Conservation (phyloP, 1,284 basidiomycete species). For the Omphalotus olearius region DNA sequence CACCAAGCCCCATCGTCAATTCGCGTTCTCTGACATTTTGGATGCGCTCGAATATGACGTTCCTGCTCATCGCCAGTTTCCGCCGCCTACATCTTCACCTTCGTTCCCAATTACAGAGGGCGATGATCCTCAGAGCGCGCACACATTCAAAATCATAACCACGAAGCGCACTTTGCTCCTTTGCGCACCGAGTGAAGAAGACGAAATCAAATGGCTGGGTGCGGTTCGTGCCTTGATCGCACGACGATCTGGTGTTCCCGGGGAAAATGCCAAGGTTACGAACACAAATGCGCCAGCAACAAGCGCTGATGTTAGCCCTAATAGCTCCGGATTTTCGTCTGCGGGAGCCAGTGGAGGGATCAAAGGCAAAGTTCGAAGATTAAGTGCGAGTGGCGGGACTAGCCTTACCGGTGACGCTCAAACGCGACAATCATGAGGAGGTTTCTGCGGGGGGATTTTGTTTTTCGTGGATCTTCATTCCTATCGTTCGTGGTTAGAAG, state of each 20-base stretch:
- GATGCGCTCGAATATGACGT: slow-evolving; percentile 90
- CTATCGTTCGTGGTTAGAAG: not conserved
- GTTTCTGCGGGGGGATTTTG: not conserved
- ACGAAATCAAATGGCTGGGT: slow-evolving; percentile 98
- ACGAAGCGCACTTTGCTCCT: slow-evolving; percentile 87
- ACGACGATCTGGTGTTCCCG: slow-evolving; percentile 39
- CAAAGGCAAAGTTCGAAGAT: slow-evolving; percentile 39
- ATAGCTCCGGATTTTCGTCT: slow-evolving; percentile 17
- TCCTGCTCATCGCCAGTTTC: slow-evolving; percentile 38
- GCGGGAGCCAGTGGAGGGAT: slow-evolving; percentile 25
- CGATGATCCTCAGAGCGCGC: slow-evolving; percentile 37
- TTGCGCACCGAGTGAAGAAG: slow-evolving; percentile 95
- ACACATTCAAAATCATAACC: slow-evolving; percentile 94
- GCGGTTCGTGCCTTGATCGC: slow-evolving; percentile 89
- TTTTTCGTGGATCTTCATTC: not conserved
- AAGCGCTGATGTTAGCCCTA: slow-evolving; percentile 20
- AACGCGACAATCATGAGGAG: slow-evolving; percentile 10
- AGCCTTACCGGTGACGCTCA: slow-evolving; percentile 16
- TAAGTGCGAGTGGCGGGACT: slow-evolving; percentile 32
- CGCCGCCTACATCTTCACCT: slow-evolving; percentile 32
- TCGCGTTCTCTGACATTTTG: slow-evolving; percentile 81
- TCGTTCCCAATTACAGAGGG: slow-evolving; percentile 28
- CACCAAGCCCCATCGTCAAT: slow-evolving; percentile 80
- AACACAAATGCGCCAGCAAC: slow-evolving; percentile 13
- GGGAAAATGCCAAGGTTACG: slow-evolving; percentile 21